These are phyloP conservation scores for Septoria linicola DNA, from an alignment of 2,329 filamentous ascomycete species.

Conservation along the genomic window DNA sequence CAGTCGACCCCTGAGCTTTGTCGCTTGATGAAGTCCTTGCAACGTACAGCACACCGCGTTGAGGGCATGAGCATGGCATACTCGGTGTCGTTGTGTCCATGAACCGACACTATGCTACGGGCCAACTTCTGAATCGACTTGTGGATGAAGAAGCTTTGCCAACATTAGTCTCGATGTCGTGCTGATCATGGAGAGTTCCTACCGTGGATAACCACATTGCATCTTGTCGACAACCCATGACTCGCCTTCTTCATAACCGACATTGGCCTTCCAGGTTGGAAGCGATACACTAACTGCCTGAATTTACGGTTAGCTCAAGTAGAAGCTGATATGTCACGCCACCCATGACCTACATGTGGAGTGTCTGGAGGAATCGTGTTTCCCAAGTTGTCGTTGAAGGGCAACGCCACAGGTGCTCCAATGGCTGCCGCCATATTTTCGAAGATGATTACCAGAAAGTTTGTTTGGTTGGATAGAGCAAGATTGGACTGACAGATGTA, in stretches of 20 bases:
- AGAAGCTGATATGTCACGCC: slow-evolving; percentile 23
- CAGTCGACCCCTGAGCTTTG: slow-evolving; percentile 56
- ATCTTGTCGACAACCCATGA: slow-evolving; percentile 81
- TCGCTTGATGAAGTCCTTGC: slow-evolving; percentile 67
- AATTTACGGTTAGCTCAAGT: slow-evolving; percentile 12
- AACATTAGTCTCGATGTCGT: neutral
- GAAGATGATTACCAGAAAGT: too few relatives aligned
- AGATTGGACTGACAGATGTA: neutral
- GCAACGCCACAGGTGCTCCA: slow-evolving; percentile 27
- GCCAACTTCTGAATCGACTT: slow-evolving; percentile 74
- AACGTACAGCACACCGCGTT: slow-evolving; percentile 65
- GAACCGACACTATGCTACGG: slow-evolving; percentile 61
- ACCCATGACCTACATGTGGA: slow-evolving; percentile 61
- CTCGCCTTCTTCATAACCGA: slow-evolving; percentile 92
- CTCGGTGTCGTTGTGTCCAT: slow-evolving; percentile 59
- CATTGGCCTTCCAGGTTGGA: slow-evolving; percentile 86
- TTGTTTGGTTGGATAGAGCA: neutral
- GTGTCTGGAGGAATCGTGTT: slow-evolving; percentile 76
- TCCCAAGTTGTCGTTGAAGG: slow-evolving; percentile 49
- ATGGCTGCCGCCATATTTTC: slow-evolving; percentile 10
- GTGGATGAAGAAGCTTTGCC: slow-evolving; percentile 81
- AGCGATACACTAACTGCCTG: slow-evolving; percentile 95
- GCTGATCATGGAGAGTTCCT: slow-evolving; percentile 26
- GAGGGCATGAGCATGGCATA: slow-evolving; percentile 84
- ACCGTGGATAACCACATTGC: slow-evolving; percentile 89